Evolutionary conservation across 2,329 filamentous ascomycete species (phyloP).

Genomic region (Cercospora zeae-maydis): DNA sequence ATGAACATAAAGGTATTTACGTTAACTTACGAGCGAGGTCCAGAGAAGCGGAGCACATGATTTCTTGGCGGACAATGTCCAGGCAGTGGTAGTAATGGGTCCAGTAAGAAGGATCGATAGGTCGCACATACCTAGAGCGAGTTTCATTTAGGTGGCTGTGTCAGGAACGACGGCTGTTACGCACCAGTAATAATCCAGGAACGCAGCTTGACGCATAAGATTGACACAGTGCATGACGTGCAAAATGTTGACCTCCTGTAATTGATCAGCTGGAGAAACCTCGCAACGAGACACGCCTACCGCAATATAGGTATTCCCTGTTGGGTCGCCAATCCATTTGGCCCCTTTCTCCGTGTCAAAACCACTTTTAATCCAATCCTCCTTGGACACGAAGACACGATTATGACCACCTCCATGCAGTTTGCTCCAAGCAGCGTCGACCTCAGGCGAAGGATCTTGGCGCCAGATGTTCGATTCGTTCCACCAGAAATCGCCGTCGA

Average conservation of each 20-base stretch:
- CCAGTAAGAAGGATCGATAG: conserved; percentile 3
- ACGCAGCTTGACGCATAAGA: neutral
- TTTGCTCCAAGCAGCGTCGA: neutral
- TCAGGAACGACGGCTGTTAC: neutral
- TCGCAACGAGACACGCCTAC: neutral
- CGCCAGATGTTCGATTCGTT: neutral
- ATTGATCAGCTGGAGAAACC: neutral
- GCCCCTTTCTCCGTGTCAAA: neutral
- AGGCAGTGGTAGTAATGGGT: neutral
- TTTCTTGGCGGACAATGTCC: conserved; percentile 3
- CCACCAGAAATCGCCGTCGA: neutral
- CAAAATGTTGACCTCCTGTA: too few relatives aligned
- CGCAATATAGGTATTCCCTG: neutral
- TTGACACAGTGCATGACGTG: neutral
- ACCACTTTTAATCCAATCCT: neutral
- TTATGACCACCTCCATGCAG: neutral
- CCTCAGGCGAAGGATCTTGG: conserved; percentile 2
- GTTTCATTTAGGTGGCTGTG: too few relatives aligned
- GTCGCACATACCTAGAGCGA: neutral
- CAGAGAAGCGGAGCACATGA: conserved; percentile 3
- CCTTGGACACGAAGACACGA: neutral
- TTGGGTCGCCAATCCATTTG: neutral
- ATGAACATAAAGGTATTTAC: too few relatives aligned
- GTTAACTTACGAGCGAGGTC: neutral
- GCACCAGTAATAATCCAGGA: neutral